These are phyloP conservation scores for Hyphodiscus sp. DNA, from an alignment of 2,329 filamentous ascomycete species.

Conservation along the genomic window DNA sequence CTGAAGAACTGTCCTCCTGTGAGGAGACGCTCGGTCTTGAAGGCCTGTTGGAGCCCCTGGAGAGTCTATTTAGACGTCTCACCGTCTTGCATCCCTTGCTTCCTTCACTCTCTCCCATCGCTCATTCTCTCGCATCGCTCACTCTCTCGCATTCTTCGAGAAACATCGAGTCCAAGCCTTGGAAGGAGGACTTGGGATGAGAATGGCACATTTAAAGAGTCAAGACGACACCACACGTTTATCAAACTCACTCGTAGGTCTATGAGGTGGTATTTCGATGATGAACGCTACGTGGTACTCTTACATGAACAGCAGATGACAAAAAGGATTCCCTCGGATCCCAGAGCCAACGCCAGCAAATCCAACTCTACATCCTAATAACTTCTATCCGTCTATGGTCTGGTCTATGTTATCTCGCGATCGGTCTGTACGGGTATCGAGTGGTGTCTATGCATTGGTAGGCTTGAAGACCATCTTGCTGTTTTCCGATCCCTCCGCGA, in stretches of 20 bases:
- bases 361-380: not conserved
- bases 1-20: too few species aligned
- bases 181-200: not conserved
- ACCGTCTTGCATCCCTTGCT: not conserved
- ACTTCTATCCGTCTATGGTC: slow-evolving; percentile 5
- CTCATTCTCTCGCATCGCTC: too few species aligned
- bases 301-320: slow-evolving; percentile 4
- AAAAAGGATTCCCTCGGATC: not conserved
- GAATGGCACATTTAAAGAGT: not conserved
- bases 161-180: not conserved
- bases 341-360: not conserved
- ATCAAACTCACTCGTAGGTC: too few species aligned
- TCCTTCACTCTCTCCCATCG: too few species aligned
- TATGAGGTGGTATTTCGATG: not conserved
- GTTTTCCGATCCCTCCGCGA: slow-evolving; percentile 56
- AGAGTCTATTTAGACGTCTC: slow-evolving; percentile 14
- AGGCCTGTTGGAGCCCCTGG: not conserved
- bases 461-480: slow-evolving; percentile 59
- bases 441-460: slow-evolving; percentile 21
- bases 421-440: slow-evolving; percentile 8
- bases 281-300: slow-evolving; percentile 3
- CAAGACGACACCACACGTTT: too few species aligned
- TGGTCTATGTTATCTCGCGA: slow-evolving; percentile 5
- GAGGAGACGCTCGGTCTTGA: too few species aligned
- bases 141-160: too few species aligned